Conservation (phyloP, 495 filamentous ascomycete genomes). For the Xylaria curta region DNA sequence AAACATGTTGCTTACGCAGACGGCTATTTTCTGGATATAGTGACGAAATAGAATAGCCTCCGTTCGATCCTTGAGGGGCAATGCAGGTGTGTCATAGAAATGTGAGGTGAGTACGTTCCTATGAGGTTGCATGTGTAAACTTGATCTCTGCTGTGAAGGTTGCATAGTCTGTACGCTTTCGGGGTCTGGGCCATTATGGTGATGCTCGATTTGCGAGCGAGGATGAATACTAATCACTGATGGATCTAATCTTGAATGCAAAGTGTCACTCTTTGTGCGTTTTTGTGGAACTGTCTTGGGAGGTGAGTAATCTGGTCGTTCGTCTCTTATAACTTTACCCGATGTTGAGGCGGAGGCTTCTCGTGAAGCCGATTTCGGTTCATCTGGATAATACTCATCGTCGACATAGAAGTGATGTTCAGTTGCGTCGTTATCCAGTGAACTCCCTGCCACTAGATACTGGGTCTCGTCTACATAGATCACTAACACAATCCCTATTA, state of each 20-base stretch:
- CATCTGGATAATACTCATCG: conserved; percentile 19
- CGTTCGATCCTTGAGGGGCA: conserved; percentile 46
- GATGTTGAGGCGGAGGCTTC: conserved; percentile 1
- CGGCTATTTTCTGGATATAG: conserved; percentile 56
- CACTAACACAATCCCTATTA: conserved; percentile 30
- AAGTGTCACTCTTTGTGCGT: neutral
- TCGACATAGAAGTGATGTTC: conserved; percentile 30
- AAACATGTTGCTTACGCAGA: conserved; percentile 48
- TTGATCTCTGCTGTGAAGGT: neutral
- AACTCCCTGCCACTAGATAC: conserved; percentile 28
- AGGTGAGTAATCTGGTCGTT: neutral
- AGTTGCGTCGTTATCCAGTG: conserved; percentile 25
- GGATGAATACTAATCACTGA: neutral
- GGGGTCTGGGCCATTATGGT: neutral
- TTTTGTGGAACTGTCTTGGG: neutral
- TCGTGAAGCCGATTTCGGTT: conserved; percentile 23
- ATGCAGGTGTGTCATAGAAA: conserved; percentile 26
- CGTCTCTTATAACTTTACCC: neutral
- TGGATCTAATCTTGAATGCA: neutral
- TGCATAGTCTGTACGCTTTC: conserved; percentile 7
- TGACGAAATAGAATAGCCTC: conserved; percentile 55
- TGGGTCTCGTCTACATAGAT: conserved; percentile 39
- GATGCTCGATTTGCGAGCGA: neutral
- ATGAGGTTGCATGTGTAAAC: conserved; percentile 19
- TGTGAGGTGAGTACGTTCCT: conserved; percentile 3